A percentile compares a stretch with the other conserved stretches of the same genome.
Conservation (phyloP, 2,329 filamentous ascomycete species). For the Ophiostoma ulmi region DNA sequence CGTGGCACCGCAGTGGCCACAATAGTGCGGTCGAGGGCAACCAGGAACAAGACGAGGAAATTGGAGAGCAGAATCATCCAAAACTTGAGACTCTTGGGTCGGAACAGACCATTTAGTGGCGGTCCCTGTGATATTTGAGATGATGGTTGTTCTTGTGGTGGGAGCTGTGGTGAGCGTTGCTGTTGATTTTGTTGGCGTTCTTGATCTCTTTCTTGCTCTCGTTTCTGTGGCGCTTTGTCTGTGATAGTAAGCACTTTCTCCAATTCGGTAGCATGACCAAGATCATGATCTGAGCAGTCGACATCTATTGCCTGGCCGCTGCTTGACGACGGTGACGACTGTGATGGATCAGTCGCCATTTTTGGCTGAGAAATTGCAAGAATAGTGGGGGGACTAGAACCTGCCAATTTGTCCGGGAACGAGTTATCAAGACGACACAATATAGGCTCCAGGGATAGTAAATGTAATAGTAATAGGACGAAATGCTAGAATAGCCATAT, state of each 20-base stretch:
- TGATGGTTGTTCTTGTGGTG: background rate
- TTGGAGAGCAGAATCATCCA: constrained; percentile 48
- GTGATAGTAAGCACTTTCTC: background rate
- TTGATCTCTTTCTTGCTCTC: background rate
- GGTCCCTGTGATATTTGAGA: background rate
- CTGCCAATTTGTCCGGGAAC: background rate
- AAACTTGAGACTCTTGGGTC: constrained; percentile 40
- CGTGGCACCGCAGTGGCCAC: constrained; percentile 30
- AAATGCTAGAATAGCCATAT: background rate
- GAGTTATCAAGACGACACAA: background rate
- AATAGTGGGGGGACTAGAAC: background rate
- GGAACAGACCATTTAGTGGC: background rate
- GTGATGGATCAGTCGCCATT: background rate
- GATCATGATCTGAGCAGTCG: background rate
- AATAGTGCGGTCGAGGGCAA: constrained; percentile 35
- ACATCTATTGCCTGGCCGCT: background rate
- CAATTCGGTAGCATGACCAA: background rate
- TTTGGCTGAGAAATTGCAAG: background rate
- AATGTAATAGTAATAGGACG: background rate
- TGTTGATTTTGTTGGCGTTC: background rate
- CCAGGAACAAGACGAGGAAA: constrained; percentile 38
- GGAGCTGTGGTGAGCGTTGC: background rate
- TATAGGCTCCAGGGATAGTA: background rate
- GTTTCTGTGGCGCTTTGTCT: background rate
- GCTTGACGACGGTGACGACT: background rate